Percentiles rank a stretch among this genome's conserved stretches.
phyloP scores from a whole-genome alignment of 1,139 yeast genomes.

The Kodamaea derodonti region DNA sequence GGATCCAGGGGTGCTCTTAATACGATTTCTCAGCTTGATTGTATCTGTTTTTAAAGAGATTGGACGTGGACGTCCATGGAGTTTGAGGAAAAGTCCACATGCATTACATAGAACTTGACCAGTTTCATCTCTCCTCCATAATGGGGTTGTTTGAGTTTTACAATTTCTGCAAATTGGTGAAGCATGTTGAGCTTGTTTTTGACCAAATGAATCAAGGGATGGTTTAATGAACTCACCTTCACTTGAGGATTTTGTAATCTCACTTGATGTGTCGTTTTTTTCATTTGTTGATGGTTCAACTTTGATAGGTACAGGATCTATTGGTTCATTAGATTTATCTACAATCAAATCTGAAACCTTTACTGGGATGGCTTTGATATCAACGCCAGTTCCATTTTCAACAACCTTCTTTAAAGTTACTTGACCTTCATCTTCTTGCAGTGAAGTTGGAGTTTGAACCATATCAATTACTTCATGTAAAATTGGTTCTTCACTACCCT shows the following conservation, averaged over 20 bases:
- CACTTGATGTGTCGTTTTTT: too few species aligned
- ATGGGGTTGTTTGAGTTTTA: constrained; percentile 86
- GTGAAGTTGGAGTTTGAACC: background rate
- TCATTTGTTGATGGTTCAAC: too few species aligned
- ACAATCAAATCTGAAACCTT: too few species aligned
- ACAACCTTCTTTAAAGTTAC: too few species aligned
- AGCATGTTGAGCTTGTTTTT: background rate
- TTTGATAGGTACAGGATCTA: too few species aligned
- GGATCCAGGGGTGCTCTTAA: constrained; percentile 29
- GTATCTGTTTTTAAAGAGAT: constrained; percentile 88
- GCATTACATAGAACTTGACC: constrained; percentile 95
- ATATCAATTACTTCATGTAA: background rate
- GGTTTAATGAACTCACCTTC: too few species aligned
- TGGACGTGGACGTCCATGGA: constrained; percentile 92
- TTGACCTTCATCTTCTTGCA: too few species aligned
- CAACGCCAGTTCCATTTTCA: too few species aligned
- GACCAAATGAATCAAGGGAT: constrained; percentile 20
- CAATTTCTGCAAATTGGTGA: constrained; percentile 82
- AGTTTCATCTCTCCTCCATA: constrained; percentile 92
- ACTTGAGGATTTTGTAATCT: too few species aligned
- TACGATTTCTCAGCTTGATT: constrained; percentile 84
- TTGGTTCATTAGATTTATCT: too few species aligned
- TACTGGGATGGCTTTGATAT: too few species aligned
- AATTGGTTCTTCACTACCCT: background rate
- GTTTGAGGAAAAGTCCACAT: constrained; percentile 84